Evolutionary conservation across 1,284 basidiomycete species (phyloP).

Genomic region (Psilocybe mexicana): DNA sequence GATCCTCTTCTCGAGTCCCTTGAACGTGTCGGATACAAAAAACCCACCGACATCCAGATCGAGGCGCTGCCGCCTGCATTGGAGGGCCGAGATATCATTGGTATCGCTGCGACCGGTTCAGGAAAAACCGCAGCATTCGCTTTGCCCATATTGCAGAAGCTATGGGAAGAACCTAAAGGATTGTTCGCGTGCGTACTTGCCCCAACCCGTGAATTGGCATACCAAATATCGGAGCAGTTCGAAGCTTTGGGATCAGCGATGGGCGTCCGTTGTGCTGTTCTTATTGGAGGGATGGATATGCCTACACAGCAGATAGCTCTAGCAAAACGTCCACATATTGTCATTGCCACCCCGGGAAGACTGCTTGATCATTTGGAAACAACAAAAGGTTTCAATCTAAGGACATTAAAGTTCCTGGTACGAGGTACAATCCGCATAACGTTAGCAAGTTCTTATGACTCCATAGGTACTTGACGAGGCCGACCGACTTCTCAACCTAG

Average conservation of each 20-base stretch:
- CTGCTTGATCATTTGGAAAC: slow-evolving; percentile 96
- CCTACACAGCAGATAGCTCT: slow-evolving; percentile 93
- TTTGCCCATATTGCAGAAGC: slow-evolving; percentile 92
- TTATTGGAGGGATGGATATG: slow-evolving; percentile 96
- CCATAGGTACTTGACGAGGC: slow-evolving; percentile 93
- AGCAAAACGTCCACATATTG: slow-evolving; percentile 91
- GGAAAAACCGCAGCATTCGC: slow-evolving; percentile 99
- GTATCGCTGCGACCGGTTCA: slow-evolving; percentile 95
- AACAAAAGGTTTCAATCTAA: slow-evolving; percentile 95
- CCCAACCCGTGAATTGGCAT: slow-evolving; percentile 97
- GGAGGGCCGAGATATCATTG: slow-evolving; percentile 93
- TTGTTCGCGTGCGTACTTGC: slow-evolving; percentile 94
- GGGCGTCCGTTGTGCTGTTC: slow-evolving; percentile 88
- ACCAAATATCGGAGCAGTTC: slow-evolving; percentile 97
- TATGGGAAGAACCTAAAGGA: slow-evolving; percentile 96
- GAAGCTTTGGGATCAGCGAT: slow-evolving; percentile 92
- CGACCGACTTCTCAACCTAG: slow-evolving; percentile 95
- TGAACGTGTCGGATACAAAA: slow-evolving; percentile 79
- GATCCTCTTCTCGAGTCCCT: slow-evolving; percentile 89
- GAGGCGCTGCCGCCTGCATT: slow-evolving; percentile 91
- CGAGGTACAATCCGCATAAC: slow-evolving; percentile 12
- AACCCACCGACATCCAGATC: slow-evolving; percentile 91
- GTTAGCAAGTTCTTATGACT: slow-evolving; percentile 10
- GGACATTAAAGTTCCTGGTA: slow-evolving; percentile 90
- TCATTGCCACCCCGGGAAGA: slow-evolving; percentile 97